Percentiles rank a stretch among this genome's conserved stretches.
Conservation (phyloP, 441 rosid species). For the Mallotus japonicus region DNA sequence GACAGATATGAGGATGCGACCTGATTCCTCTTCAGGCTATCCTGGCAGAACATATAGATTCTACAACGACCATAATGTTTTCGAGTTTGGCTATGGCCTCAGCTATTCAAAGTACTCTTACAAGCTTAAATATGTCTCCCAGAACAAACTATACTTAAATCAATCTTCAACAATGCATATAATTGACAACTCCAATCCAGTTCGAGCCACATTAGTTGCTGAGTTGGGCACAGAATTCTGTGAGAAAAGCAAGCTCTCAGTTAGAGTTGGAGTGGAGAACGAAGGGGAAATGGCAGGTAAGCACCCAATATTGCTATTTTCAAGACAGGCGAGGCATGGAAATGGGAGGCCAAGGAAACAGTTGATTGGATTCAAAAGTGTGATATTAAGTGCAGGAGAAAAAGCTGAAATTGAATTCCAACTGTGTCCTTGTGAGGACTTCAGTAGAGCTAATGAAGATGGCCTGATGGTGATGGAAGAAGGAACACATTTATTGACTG, state of each 20-base stretch:
- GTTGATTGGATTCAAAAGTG: conserved; percentile 64
- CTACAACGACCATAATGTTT: conserved; percentile 54
- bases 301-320: conserved; percentile 70
- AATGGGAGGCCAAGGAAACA: conserved; percentile 62
- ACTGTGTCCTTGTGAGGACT: conserved; percentile 63
- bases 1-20: conserved; percentile 85
- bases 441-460: conserved; percentile 60
- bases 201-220: conserved; percentile 37
- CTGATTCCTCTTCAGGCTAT: conserved; percentile 45
- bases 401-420: conserved; percentile 54
- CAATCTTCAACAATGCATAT: conserved; percentile 23
- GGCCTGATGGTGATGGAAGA: conserved; percentile 68
- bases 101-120: conserved; percentile 68
- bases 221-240: conserved; percentile 52
- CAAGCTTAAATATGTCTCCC: conserved; percentile 30
- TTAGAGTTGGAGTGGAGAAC: conserved; percentile 54
- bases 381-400: conserved; percentile 56
- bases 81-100: conserved; percentile 72
- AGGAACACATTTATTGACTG: conserved; percentile 61
- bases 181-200: conserved; percentile 27
- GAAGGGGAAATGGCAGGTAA: conserved; percentile 70
- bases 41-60: conserved; percentile 94
- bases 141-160: conserved; percentile 40
- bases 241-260: conserved; percentile 38
- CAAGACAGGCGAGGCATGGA: conserved; percentile 45